Evolutionary conservation across 2,329 filamentous ascomycete genomes (phyloP).

Genomic region (Tothia fuscella): DNA sequence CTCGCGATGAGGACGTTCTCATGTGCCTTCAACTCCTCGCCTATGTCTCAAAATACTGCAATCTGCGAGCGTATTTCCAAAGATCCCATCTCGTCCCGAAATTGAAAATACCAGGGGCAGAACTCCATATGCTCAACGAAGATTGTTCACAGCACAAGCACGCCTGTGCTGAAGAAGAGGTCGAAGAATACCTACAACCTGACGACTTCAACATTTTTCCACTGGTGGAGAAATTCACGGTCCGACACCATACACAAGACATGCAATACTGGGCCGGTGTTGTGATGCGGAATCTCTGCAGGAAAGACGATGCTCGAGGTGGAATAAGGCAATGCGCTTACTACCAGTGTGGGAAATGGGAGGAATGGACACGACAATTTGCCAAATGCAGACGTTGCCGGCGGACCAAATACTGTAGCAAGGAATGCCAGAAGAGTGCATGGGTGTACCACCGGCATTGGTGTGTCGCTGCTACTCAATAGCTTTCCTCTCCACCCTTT

Average conservation of each 20-base stretch:
- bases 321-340: slow-evolving; percentile 96
- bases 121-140: slow-evolving; percentile 68
- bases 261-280: slow-evolving; percentile 99
- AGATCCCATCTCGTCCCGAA: slow-evolving; percentile 85
- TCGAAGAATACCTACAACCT: slow-evolving; percentile 79
- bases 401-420: slow-evolving; percentile 98
- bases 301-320: slow-evolving; percentile 88
- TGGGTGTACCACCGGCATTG: slow-evolving; percentile 98
- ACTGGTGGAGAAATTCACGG: slow-evolving; percentile 94
- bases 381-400: slow-evolving; percentile 94
- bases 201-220: slow-evolving; percentile 99
- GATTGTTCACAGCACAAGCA: slow-evolving; percentile 18
- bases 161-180: slow-evolving; percentile 48
- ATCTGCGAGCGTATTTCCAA: slow-evolving; percentile 89
- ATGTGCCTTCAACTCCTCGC: slow-evolving; percentile 96
- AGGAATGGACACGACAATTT: slow-evolving; percentile 91
- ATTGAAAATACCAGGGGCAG: slow-evolving; percentile 69
- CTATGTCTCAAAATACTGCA: slow-evolving; percentile 98
- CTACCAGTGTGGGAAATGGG: slow-evolving; percentile 97
- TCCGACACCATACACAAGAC: slow-evolving; percentile 84
- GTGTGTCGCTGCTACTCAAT: slow-evolving; percentile 59
- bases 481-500: not conserved
- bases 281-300: slow-evolving; percentile 96
- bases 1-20: slow-evolving; percentile 89
- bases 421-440: slow-evolving; percentile 97